Conservation (phyloP, 2,329 filamentous ascomycete genomes). For the Ceratocystis cacaofunesta region DNA sequence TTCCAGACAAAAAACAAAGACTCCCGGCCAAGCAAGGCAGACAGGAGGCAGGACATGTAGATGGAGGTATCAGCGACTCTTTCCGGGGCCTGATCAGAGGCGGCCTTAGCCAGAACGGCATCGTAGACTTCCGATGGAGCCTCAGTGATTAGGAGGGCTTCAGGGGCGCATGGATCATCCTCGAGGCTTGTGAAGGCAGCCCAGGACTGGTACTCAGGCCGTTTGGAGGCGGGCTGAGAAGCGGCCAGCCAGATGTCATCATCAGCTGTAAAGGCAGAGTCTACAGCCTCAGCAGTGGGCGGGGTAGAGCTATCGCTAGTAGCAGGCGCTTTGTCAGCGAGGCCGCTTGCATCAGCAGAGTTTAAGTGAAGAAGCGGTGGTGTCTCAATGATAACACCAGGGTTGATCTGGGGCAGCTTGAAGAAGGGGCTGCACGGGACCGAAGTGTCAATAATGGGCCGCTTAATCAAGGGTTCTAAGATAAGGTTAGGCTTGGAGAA, state of each 20-base stretch:
- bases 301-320: background rate
- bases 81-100: slow-evolving; percentile 27
- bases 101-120: slow-evolving; percentile 34
- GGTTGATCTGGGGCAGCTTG: slow-evolving; percentile 14
- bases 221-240: slow-evolving; percentile 23
- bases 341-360: background rate
- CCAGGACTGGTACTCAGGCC: slow-evolving; percentile 48
- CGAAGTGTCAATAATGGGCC: slow-evolving; percentile 6
- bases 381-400: background rate
- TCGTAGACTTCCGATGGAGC: slow-evolving; percentile 52
- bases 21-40: slow-evolving; percentile 53
- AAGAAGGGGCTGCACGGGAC: slow-evolving; percentile 15
- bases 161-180: slow-evolving; percentile 24
- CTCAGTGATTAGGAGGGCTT: slow-evolving; percentile 50
- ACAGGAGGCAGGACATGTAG: slow-evolving; percentile 45
- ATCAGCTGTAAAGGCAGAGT: background rate
- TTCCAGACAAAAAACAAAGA: slow-evolving; percentile 57
- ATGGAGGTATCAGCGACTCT: slow-evolving; percentile 30
- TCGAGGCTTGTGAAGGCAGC: slow-evolving; percentile 40
- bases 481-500: slow-evolving; percentile 17
- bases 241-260: slow-evolving; percentile 35
- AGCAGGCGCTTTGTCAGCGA: background rate
- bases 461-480: slow-evolving; percentile 6
- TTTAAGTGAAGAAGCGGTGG: slow-evolving; percentile 6
- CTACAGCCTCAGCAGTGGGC: background rate